Percentiles rank a stretch among this genome's conserved stretches.
Evolutionary conservation across 768 basidiomycete genomes (phyloP).

Genomic region (Goffeauzyma gilvescens): DNA sequence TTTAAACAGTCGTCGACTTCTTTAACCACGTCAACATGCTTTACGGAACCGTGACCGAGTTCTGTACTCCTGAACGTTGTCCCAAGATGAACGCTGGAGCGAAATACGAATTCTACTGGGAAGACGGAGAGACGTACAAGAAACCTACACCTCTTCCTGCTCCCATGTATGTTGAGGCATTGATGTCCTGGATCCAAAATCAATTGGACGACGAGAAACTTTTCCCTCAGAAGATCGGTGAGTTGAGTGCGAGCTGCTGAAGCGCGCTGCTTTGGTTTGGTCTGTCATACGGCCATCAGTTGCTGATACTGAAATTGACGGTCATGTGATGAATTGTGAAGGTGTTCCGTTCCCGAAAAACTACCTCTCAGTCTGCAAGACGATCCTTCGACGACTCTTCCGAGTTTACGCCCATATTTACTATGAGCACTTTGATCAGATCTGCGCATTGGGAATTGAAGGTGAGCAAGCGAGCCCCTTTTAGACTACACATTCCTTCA

Average conservation of each 20-base stretch:
- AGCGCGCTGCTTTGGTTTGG: too few relatives aligned
- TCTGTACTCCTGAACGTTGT: conserved; percentile 46
- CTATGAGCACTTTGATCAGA: conserved; percentile 97
- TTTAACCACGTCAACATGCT: conserved; percentile 99
- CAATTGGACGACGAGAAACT: conserved; percentile 76
- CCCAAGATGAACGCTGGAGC: conserved; percentile 32
- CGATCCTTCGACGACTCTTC: conserved; percentile 79
- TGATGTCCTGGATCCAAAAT: conserved; percentile 97
- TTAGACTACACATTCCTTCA: not conserved
- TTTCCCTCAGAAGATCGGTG: conserved; percentile 91
- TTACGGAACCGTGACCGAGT: conserved; percentile 94
- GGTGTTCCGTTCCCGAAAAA: conserved; percentile 78
- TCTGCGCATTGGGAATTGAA: conserved; percentile 94
- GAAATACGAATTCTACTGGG: conserved; percentile 33
- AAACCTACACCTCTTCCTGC: conserved; percentile 29
- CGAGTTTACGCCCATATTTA: conserved; percentile 96
- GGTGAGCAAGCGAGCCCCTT: conserved; percentile 38
- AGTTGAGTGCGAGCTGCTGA: too few relatives aligned
- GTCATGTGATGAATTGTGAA: too few relatives aligned
- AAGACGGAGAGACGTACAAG: conserved; percentile 31
- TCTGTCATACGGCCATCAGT: too few relatives aligned
- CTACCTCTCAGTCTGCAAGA: conserved; percentile 77
- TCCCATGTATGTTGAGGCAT: conserved; percentile 75
- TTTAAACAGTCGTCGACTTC: conserved; percentile 71
- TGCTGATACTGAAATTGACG: too few relatives aligned